Evolutionary conservation across 2,329 filamentous ascomycete genomes (phyloP).

Genomic region (Alternaria triticimaculans): DNA sequence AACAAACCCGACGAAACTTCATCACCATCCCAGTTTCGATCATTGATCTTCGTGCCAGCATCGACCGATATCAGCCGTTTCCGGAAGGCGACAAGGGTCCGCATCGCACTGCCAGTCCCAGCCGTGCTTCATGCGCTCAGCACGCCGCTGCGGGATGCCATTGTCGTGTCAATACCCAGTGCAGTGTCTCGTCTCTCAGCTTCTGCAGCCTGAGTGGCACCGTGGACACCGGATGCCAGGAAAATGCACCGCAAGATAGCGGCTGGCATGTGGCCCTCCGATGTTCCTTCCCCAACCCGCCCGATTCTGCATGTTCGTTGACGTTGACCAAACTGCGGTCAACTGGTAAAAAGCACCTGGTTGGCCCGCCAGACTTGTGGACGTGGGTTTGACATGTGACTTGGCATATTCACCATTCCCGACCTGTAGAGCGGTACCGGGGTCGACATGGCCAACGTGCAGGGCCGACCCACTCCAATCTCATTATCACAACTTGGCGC

Average conservation of each 20-base stretch:
- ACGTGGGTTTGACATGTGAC: conserved; percentile 2
- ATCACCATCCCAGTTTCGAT: conserved; percentile 8
- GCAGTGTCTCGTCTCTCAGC: not conserved
- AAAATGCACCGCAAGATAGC: not conserved
- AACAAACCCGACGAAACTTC: conserved; percentile 10
- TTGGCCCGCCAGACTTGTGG: not conserved
- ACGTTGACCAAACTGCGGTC: not conserved
- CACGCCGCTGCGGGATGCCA: not conserved
- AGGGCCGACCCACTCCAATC: conserved; percentile 7
- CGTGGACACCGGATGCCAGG: conserved; percentile 3
- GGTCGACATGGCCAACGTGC: conserved; percentile 10
- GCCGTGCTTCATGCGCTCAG: not conserved
- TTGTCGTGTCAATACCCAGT: conserved; percentile 3
- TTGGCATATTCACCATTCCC: conserved; percentile 8
- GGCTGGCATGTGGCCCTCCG: not conserved
- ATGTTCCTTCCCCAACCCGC: not conserved
- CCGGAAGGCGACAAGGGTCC: not conserved
- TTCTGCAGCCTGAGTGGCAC: conserved; percentile 10
- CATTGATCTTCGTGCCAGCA: conserved; percentile 10
- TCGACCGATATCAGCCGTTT: conserved; percentile 1
- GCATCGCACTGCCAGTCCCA: not conserved
- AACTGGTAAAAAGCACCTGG: conserved; percentile 6
- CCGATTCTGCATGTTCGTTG: not conserved
- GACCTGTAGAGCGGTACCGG: not conserved
- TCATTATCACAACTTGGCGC: conserved; percentile 5